Evolutionary conservation across 2,329 filamentous ascomycete genomes (phyloP).

Genomic region (Knoxdaviesia capensis): DNA sequence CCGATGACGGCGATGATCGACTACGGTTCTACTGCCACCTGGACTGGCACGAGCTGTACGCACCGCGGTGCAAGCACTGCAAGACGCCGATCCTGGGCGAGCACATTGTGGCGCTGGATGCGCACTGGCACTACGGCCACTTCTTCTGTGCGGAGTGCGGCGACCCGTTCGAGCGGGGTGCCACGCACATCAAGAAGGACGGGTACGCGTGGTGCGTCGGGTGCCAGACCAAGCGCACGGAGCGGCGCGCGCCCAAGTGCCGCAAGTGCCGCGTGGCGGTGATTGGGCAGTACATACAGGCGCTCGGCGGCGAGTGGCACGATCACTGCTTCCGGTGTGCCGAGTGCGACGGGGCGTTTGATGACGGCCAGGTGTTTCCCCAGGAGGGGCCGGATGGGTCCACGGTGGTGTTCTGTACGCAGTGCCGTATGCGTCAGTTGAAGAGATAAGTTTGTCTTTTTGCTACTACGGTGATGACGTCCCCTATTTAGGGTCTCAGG

Average conservation of each 20-base stretch:
- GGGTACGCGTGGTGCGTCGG: slow-evolving; percentile 92
- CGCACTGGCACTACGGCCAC: slow-evolving; percentile 94
- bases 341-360: slow-evolving; percentile 36
- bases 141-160: slow-evolving; percentile 99
- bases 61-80: slow-evolving; percentile 86
- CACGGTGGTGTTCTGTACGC: slow-evolving; percentile 37
- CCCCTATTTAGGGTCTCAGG: not conserved
- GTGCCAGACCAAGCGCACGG: slow-evolving; percentile 83
- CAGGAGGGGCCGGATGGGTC: slow-evolving; percentile 26
- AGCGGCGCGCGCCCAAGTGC: slow-evolving; percentile 75
- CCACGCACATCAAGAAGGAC: slow-evolving; percentile 75
- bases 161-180: slow-evolving; percentile 64
- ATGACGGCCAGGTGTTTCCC: slow-evolving; percentile 45
- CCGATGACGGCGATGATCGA: slow-evolving; percentile 52
- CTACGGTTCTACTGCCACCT: slow-evolving; percentile 90
- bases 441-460: slow-evolving; percentile 20
- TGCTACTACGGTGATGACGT: too few species aligned
- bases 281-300: slow-evolving; percentile 74
- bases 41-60: slow-evolving; percentile 94
- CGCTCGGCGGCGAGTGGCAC: slow-evolving; percentile 86
- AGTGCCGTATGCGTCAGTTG: slow-evolving; percentile 37
- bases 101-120: slow-evolving; percentile 78
- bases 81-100: slow-evolving; percentile 92
- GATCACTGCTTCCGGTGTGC: slow-evolving; percentile 74
- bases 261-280: slow-evolving; percentile 67